Evolutionary conservation across 495 filamentous ascomycete genomes (phyloP), one percentile per base, ranked within the genome.

Genomic region (Xylaria bambusicola): DNA sequence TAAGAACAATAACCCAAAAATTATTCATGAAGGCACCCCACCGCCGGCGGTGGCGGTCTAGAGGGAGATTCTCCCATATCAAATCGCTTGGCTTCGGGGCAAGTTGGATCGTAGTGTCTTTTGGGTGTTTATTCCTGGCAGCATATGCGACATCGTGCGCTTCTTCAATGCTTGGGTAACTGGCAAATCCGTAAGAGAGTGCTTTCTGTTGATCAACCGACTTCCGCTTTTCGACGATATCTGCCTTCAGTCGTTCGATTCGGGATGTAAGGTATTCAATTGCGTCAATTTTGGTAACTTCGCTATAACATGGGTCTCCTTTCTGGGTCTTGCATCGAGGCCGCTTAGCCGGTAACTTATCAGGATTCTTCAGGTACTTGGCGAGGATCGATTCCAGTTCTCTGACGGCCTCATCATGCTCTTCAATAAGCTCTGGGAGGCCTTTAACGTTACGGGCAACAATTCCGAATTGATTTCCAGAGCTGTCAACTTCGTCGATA

Each of bases 171-270:
- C 73, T 83, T 53, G 87, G 84, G 71, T 88, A 93, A 61, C 87
- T 91, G 10, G 89, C 88, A 72, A 94, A 94, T 4, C 90, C 90
- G 71, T 86, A 94, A 0, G 87, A 80, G 79, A 91, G 84, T n/a
- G 90, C 80, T 70, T 91, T 85, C 12, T 89, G 81, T 54, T 82
- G 84, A 67, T 92, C 89, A 48, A 93, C 82, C 1, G 83, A 83
- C 13, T 83, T 78, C 24, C 90, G 80, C 5, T 86, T 84, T 58
- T 87, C 81, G 59, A 84, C 82, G 66, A 94, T 90, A 62, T 88
- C 77, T 33, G 76, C 75, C 71, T 92, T 89, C 38, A 94, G 73
- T 23, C 86, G 81, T 46, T 82, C 77, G 59, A 94, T 92, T 6
- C 88, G 83, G 17, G 82, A 77, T 0, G 88, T 90, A 50, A 92